Evolutionary conservation across 768 basidiomycete genomes (phyloP).

Genomic region (Pulveroboletus ravenelii): DNA sequence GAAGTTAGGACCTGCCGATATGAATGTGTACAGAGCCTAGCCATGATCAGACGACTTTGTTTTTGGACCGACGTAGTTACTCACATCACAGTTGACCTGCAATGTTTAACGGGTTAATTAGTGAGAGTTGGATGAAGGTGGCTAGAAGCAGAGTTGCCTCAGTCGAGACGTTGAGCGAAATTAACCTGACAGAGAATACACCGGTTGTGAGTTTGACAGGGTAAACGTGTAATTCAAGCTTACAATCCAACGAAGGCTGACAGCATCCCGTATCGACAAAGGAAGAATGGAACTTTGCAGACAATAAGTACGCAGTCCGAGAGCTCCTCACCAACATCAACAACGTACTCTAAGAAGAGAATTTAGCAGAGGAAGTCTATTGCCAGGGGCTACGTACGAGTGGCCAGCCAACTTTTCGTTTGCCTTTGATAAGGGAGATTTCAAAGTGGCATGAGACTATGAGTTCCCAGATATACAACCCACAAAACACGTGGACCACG

Average conservation of each 20-base stretch:
- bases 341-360: constrained; percentile 13
- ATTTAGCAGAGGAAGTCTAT: neutral
- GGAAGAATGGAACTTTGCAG: constrained; percentile 54
- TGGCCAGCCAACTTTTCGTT: constrained; percentile 63
- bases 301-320: constrained; percentile 5
- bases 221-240: constrained; percentile 8
- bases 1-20: constrained; percentile 42
- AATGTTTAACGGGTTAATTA: neutral
- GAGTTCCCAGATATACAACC: constrained; percentile 66
- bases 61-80: constrained; percentile 16
- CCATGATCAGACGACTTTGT: constrained; percentile 1
- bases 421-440: constrained; percentile 55
- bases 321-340: neutral
- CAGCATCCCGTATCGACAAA: constrained; percentile 71
- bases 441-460: constrained; percentile 62
- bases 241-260: constrained; percentile 61
- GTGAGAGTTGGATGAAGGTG: neutral
- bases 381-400: constrained; percentile 42
- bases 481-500: constrained; percentile 59
- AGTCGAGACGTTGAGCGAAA: constrained; percentile 49
- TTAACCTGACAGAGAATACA: constrained; percentile 38
- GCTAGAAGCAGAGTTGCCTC: constrained; percentile 10
- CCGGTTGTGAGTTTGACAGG: neutral
- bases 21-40: constrained; percentile 66
- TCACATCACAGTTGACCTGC: constrained; percentile 57